phyloP scores from a whole-genome alignment of 805 yeast genomes.

The Suhomyces kilbournensis region DNA sequence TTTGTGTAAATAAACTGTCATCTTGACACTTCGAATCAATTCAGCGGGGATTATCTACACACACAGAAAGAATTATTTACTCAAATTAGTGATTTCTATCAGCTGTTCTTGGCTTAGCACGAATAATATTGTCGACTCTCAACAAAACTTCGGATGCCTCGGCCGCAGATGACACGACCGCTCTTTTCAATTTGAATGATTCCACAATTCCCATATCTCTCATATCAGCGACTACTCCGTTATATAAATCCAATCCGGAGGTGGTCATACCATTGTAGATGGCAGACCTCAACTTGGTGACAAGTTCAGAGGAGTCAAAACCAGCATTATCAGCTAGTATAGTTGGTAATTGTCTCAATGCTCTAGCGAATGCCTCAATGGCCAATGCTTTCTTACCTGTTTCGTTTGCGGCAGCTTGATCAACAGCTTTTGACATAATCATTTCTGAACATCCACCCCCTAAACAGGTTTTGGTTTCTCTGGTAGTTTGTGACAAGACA shows the following conservation, averaged over 20 bases:
- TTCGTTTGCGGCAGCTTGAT: conserved; percentile 84
- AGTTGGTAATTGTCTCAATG: conserved; percentile 91
- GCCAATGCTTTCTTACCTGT: conserved; percentile 94
- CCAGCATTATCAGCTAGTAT: conserved; percentile 98
- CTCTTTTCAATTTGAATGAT: conserved; percentile 84
- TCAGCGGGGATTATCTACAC: not conserved
- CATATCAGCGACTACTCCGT: conserved; percentile 89
- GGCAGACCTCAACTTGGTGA: conserved; percentile 84
- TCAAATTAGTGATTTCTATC: conserved; percentile 56
- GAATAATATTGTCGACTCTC: conserved; percentile 93
- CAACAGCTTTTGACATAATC: conserved; percentile 98
- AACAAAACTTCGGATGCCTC: conserved; percentile 96
- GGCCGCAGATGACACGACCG: conserved; percentile 93
- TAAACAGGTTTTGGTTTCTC: conserved; percentile 83
- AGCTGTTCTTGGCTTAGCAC: conserved; percentile 97
- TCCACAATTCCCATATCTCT: conserved; percentile 91
- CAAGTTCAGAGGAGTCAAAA: conserved; percentile 87
- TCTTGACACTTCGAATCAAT: not conserved
- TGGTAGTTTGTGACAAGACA: conserved; percentile 91
- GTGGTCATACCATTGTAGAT: conserved; percentile 90
- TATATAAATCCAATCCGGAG: conserved; percentile 83
- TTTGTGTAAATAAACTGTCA: not conserved
- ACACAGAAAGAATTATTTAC: not conserved
- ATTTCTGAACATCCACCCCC: conserved; percentile 90
- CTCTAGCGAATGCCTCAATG: conserved; percentile 89